A percentile compares a stretch with the other conserved stretches of the same genome.
phyloP scores from a whole-genome alignment of 1,139 yeast genomes.

The Geotrichum cucujoidarum region DNA sequence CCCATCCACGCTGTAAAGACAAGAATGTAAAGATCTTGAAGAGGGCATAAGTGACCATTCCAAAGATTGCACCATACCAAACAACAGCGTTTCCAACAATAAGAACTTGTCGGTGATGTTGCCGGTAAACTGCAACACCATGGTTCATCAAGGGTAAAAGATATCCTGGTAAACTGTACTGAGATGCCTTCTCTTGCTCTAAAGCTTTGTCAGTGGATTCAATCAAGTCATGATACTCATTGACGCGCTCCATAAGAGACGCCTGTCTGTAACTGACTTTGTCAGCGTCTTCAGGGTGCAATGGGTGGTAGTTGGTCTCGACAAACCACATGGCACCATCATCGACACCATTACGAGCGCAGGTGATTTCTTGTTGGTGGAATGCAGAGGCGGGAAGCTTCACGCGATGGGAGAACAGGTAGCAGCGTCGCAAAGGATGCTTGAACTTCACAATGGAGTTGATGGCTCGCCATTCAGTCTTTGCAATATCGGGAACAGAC shows the following conservation, averaged over 20 bases:
- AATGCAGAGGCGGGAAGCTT: conserved; percentile 67
- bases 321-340: conserved; percentile 61
- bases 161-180: conserved; percentile 20
- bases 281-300: conserved; percentile 31
- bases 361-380: conserved; percentile 69
- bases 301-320: conserved; percentile 57
- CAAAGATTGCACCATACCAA: conserved; percentile 39
- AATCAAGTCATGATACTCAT: conserved; percentile 28
- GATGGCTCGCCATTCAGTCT: conserved; percentile 46
- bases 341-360: conserved; percentile 55
- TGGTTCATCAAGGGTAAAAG: conserved; percentile 46
- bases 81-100: conserved; percentile 55
- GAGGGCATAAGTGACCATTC: conserved; percentile 20
- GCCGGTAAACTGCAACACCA: conserved; percentile 52
- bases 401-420: conserved; percentile 55
- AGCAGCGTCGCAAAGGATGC: conserved; percentile 59
- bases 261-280: conserved; percentile 30
- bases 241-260: conserved; percentile 33
- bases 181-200: conserved; percentile 23
- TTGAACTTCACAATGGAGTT: conserved; percentile 54
- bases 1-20: conserved; percentile 25
- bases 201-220: conserved; percentile 13
- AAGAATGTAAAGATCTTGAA: conserved; percentile 26
- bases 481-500: conserved; percentile 35
- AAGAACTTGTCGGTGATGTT: conserved; percentile 45